Base-by-base conservation (phyloP, 192 early-diverging fungal species). In the Mortierella hygrophila region DNA sequence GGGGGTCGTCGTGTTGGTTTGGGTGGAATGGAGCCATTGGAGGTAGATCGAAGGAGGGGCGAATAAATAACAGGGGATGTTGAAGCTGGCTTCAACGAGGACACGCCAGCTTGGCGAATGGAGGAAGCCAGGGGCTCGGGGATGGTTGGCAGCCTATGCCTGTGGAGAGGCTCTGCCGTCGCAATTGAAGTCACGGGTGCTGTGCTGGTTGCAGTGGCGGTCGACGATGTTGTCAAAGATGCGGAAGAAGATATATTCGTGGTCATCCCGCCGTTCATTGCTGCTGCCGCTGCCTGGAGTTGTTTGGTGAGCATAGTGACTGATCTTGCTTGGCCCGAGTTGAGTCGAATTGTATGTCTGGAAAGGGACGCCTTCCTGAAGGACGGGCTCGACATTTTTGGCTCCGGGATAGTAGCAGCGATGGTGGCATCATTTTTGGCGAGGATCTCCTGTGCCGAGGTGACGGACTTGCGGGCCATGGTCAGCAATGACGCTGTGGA, bases 301-400 rank as follows among this genome's bases (percentile, higher is more conserved):
- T 77, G 82, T 35, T 78, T 76, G 44, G 82, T 74, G 35, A 83
- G 76, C 76, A 83, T 83, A n/a, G 75, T 72, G 15, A 83, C 82
- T 1, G 60, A 55, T 60, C 70, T 60, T n/a, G 52, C 60, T 3
- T 72, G 70, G 4, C 82, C 82, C 11, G 76, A 26, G 37, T 42
- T 49, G 46, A 72, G 40, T 46, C 75, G 20, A 7, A 77, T 70
- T 1, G 70, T 32, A n/a, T 76, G 80, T 47, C 74, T 82, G 26
- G 69, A 47, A 5, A 82, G 52, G 32, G 80, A 71, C 3, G 44
- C 29, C 41, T 82, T 77, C 38, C 74, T 73, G 70, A 26, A 74
- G 63, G 44, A 60, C 8, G 74, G 74, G 42, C 54, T 76, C 6
- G 70, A 57, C 8, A 72, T 42, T 16, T 47, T 44, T 44, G 70